Percentiles rank a stretch among this genome's conserved stretches.
These are phyloP conservation scores for Suillus clintonianus DNA, from an alignment of 768 basidiomycete species.

Conservation along the genomic window DNA sequence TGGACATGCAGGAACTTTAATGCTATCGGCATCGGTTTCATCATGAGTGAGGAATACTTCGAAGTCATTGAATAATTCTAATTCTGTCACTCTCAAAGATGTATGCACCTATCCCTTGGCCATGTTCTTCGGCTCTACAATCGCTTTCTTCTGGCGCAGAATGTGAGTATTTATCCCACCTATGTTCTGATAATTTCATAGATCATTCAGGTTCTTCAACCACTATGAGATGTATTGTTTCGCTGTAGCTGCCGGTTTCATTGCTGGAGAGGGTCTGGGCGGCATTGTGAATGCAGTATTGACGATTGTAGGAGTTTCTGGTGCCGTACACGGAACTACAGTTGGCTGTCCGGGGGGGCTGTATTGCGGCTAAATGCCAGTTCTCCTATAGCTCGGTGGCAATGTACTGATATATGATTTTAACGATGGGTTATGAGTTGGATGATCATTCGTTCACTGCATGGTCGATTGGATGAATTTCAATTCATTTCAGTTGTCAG, in stretches of 20 bases:
- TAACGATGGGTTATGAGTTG: background rate
- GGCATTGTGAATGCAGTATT: slow-evolving; percentile 35
- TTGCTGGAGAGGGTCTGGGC: slow-evolving; percentile 43
- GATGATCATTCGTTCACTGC: background rate
- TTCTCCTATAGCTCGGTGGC: background rate
- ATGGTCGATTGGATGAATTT: background rate
- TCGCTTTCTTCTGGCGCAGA: slow-evolving; percentile 22
- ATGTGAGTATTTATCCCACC: background rate
- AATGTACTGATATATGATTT: background rate
- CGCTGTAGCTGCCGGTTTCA: slow-evolving; percentile 39
- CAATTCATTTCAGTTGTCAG: background rate
- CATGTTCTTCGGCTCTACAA: slow-evolving; percentile 25
- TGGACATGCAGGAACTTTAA: slow-evolving; percentile 21
- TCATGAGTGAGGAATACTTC: background rate
- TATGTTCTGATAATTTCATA: background rate
- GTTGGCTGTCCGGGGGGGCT: slow-evolving; percentile 29
- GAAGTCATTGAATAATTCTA: background rate
- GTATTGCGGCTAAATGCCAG: slow-evolving; percentile 25
- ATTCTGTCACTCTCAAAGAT: slow-evolving; percentile 7
- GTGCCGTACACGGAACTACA: slow-evolving; percentile 26
- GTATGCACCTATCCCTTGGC: slow-evolving; percentile 24
- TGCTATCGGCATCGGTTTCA: slow-evolving; percentile 26
- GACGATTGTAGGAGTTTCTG: slow-evolving; percentile 30
- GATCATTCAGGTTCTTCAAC: background rate
- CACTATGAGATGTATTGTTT: slow-evolving; percentile 30